Conservation (phyloP, 208 protist species). For the Leishmania arabica region DNA sequence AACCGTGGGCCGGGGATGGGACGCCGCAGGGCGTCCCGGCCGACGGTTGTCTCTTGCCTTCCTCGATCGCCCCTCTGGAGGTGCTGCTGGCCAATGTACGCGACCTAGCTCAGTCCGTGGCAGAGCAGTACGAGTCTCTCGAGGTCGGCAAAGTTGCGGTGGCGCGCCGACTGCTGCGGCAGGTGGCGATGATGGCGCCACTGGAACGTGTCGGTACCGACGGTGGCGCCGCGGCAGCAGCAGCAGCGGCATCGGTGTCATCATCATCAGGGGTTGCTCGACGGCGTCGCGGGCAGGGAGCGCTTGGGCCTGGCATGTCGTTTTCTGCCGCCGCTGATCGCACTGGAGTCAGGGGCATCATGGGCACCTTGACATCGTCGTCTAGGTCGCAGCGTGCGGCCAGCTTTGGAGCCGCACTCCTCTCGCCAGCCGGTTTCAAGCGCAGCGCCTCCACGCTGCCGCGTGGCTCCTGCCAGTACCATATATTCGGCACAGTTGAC, state of each 20-base stretch:
- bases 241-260: background rate
- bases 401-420: constrained; percentile 4
- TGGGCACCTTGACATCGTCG: background rate
- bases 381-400: background rate
- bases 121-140: constrained; percentile 25
- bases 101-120: constrained; percentile 17
- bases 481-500: constrained; percentile 65
- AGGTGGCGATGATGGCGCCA: constrained; percentile 26
- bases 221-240: background rate
- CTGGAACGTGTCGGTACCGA: background rate
- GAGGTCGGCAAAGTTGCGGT: constrained; percentile 18
- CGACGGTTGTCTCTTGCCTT: constrained; percentile 5
- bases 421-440: constrained; percentile 9
- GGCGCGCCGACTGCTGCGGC: constrained; percentile 29
- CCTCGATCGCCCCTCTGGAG: constrained; percentile 13
- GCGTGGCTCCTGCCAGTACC: constrained; percentile 23
- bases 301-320: background rate
- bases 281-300: background rate
- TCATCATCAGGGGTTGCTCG: background rate
- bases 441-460: constrained; percentile 7
- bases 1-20: background rate
- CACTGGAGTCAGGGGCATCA: background rate
- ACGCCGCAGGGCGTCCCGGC: background rate
- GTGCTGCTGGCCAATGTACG: constrained; percentile 25
- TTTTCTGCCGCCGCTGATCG: background rate